Percentiles rank a stretch among this genome's conserved stretches.
Evolutionary conservation across 1,284 basidiomycete species (phyloP).

Genomic region (Xerocomus amazonicus): DNA sequence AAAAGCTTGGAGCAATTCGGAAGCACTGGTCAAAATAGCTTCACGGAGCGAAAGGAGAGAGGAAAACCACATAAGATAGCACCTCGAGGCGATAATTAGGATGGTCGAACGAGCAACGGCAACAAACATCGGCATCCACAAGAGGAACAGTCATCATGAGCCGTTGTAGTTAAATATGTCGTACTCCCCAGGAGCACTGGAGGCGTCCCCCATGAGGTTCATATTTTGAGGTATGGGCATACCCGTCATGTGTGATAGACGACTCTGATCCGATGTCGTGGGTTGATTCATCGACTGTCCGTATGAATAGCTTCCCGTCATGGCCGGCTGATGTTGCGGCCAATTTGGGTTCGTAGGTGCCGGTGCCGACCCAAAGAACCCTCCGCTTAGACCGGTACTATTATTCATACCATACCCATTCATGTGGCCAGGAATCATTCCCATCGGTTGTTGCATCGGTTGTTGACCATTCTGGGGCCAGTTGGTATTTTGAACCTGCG

Average conservation of each 20-base stretch:
- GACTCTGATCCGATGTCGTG: slow-evolving; percentile 27
- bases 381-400: slow-evolving; percentile 32
- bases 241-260: slow-evolving; percentile 41
- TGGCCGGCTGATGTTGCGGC: slow-evolving; percentile 31
- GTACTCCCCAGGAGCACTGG: slow-evolving; percentile 37
- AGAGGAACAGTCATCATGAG: slow-evolving; percentile 28
- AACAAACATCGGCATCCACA: slow-evolving; percentile 18
- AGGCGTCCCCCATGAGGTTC: slow-evolving; percentile 31
- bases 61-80: slow-evolving; percentile 17
- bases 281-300: slow-evolving; percentile 33
- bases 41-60: slow-evolving; percentile 7
- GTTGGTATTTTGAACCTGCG: slow-evolving; percentile 27
- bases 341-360: slow-evolving; percentile 34
- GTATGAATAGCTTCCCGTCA: slow-evolving; percentile 36
- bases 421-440: slow-evolving; percentile 32
- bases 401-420: slow-evolving; percentile 43
- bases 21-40: slow-evolving; percentile 3
- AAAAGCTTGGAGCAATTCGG: neutral
- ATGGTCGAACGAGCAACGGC: slow-evolving; percentile 18
- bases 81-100: slow-evolving; percentile 17
- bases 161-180: slow-evolving; percentile 49
- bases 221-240: slow-evolving; percentile 40
- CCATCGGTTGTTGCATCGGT: slow-evolving; percentile 35
- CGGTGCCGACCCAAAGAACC: slow-evolving; percentile 34
- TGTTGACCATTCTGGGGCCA: slow-evolving; percentile 37